These are phyloP conservation scores for Peronospora belbahrii DNA, from an alignment of 352 stramenopile genomes.

Conservation along the genomic window DNA sequence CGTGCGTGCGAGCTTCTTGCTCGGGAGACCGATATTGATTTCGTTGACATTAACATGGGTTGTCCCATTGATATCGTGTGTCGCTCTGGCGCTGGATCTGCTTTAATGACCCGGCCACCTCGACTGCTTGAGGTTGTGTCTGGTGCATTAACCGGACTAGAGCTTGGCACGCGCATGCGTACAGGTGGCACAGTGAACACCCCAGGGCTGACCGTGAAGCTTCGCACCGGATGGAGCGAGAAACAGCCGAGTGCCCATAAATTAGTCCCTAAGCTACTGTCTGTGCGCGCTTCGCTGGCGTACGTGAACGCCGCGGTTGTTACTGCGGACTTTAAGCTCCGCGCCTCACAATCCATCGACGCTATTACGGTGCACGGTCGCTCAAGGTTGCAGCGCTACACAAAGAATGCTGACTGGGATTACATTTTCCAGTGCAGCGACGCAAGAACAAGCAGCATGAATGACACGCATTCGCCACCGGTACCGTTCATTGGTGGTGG, in stretches of 20 bases:
- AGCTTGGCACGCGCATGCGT: conserved; percentile 46
- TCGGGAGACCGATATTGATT: conserved; percentile 92
- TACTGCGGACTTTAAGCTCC: conserved; percentile 60
- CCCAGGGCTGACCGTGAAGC: conserved; percentile 94
- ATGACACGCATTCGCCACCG: conserved; percentile 9
- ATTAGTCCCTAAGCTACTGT: conserved; percentile 88
- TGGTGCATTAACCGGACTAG: conserved; percentile 75
- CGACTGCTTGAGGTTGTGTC: conserved; percentile 88
- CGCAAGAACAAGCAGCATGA: conserved; percentile 18
- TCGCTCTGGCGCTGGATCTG: conserved; percentile 80
- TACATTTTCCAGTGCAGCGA: conserved; percentile 92
- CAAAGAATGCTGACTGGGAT: conserved; percentile 96
- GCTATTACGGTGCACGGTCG: conserved; percentile 92
- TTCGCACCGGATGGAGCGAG: conserved; percentile 96
- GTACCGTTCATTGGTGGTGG: conserved; percentile 91
- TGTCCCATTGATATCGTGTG: conserved; percentile 97
- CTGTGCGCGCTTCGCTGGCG: conserved; percentile 34
- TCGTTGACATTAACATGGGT: conserved; percentile 99
- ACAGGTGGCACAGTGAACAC: conserved; percentile 21
- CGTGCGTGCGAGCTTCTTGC: conserved; percentile 90
- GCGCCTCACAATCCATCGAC: conserved; percentile 54
- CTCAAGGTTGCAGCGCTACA: conserved; percentile 95
- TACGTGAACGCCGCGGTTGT: conserved; percentile 81
- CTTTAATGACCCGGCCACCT: conserved; percentile 90
- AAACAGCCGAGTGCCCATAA: conserved; percentile 92